Percentiles rank a stretch among this genome's conserved stretches.
Evolutionary conservation across 2,329 filamentous ascomycete genomes (phyloP).

Genomic region (Pyricularia sp.): DNA sequence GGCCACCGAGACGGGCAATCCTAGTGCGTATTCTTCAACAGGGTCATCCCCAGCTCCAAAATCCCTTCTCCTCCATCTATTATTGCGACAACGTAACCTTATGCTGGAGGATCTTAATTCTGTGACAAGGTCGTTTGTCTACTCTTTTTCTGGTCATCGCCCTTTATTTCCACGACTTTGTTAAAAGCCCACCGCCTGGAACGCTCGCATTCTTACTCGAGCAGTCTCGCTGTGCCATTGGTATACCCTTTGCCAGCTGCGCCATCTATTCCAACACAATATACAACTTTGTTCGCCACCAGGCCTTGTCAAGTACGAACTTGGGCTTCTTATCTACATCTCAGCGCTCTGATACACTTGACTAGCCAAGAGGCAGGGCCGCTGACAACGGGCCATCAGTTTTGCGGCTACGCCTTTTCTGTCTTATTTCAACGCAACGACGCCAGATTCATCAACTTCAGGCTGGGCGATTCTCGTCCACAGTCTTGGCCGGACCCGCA

Average conservation of each 20-base stretch:
- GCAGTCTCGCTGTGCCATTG: not conserved
- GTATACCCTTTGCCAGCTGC: not conserved
- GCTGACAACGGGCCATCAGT: not conserved
- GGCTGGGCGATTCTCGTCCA: not conserved
- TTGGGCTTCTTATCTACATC: not conserved
- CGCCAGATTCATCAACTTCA: not conserved
- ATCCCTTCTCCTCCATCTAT: not conserved
- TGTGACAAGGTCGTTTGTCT: not conserved
- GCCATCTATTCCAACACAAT: not conserved
- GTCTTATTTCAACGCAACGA: not conserved
- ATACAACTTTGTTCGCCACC: not conserved
- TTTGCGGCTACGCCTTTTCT: not conserved
- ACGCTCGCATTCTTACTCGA: not conserved
- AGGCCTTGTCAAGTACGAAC: not conserved
- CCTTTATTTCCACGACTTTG: not conserved
- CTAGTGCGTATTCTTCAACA: conserved; percentile 24
- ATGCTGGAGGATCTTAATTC: not conserved
- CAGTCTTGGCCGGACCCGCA: not conserved
- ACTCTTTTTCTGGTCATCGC: not conserved
- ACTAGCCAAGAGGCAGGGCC: not conserved
- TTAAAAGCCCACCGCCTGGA: not conserved
- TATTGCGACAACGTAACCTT: not conserved
- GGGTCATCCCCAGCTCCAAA: conserved; percentile 33
- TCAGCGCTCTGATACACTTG: not conserved
- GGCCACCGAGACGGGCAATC: not conserved